These are phyloP conservation scores for Boletellus deceptivus DNA, from an alignment of 1,284 basidiomycete genomes.

Conservation along the genomic window DNA sequence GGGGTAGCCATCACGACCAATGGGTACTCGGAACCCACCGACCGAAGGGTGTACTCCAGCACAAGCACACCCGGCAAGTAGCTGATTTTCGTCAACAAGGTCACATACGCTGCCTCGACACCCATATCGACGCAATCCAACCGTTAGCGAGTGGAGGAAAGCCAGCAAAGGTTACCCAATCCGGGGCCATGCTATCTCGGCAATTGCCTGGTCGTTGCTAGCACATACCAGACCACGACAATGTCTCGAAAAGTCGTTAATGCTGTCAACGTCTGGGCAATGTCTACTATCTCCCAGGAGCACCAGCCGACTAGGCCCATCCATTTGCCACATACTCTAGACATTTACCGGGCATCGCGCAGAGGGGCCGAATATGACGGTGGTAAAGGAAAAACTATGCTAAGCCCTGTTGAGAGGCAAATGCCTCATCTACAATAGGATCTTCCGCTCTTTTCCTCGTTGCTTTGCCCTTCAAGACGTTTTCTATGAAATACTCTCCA, in stretches of 20 bases:
- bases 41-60: conserved; percentile 63
- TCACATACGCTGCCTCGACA: conserved; percentile 50
- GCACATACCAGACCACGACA: too few relatives aligned
- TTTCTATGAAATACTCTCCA: conserved; percentile 91
- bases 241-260: too few relatives aligned
- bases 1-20: conserved; percentile 82
- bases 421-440: conserved; percentile 30
- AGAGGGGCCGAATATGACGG: neutral
- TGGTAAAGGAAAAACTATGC: conserved; percentile 10
- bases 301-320: too few relatives aligned
- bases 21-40: conserved; percentile 70
- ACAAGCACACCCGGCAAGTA: conserved; percentile 81
- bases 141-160: too few relatives aligned
- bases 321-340: too few relatives aligned
- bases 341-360: conserved; percentile 2
- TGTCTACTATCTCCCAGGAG: too few relatives aligned
- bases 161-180: too few relatives aligned
- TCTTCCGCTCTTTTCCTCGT: conserved; percentile 41
- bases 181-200: neutral
- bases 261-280: too few relatives aligned
- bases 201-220: neutral
- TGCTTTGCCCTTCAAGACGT: conserved; percentile 69
- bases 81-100: conserved; percentile 59
- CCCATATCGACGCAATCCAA: conserved; percentile 23
- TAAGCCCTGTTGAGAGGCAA: conserved; percentile 1